Evolutionary conservation across 371 early-diverging fungal species (phyloP).

Genomic region (Mortierella sp.): DNA sequence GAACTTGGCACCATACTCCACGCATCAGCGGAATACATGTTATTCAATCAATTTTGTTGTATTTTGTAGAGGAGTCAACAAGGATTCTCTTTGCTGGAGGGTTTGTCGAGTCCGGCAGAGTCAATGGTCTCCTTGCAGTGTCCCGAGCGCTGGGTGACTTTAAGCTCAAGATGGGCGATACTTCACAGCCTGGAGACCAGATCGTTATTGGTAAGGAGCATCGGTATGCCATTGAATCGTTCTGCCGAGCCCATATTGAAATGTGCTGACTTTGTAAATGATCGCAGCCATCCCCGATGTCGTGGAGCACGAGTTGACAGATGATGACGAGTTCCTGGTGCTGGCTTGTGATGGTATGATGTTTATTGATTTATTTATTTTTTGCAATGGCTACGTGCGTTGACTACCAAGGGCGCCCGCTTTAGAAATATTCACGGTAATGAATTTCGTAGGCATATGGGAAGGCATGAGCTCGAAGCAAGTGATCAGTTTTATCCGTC

Average conservation of each 20-base stretch:
- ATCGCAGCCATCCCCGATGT: constrained; percentile 85
- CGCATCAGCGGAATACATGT: neutral
- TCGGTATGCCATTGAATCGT: neutral
- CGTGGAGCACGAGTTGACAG: constrained; percentile 67
- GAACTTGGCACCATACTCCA: neutral
- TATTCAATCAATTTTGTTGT: constrained; percentile 1
- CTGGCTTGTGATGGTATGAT: constrained; percentile 94
- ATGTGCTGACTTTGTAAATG: neutral
- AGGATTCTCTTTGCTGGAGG: constrained; percentile 93
- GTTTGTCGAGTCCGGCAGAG: constrained; percentile 95
- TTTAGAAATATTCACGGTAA: constrained; percentile 1
- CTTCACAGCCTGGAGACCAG: constrained; percentile 86
- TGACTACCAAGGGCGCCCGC: neutral
- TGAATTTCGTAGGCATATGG: constrained; percentile 84
- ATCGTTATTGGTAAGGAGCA: constrained; percentile 81
- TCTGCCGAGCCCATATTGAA: neutral
- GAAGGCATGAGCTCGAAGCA: constrained; percentile 95
- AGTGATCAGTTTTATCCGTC: constrained; percentile 85
- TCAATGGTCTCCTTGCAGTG: constrained; percentile 96
- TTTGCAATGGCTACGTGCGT: neutral
- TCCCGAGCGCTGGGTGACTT: constrained; percentile 98
- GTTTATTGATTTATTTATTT: neutral
- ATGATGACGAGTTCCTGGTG: constrained; percentile 92
- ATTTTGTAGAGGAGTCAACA: constrained; percentile 72
- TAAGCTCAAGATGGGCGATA: constrained; percentile 88